Percentiles rank a stretch among this genome's conserved stretches.
Conservation (phyloP, 345 rosid genomes). For the Gossypioides kirkii region DNA sequence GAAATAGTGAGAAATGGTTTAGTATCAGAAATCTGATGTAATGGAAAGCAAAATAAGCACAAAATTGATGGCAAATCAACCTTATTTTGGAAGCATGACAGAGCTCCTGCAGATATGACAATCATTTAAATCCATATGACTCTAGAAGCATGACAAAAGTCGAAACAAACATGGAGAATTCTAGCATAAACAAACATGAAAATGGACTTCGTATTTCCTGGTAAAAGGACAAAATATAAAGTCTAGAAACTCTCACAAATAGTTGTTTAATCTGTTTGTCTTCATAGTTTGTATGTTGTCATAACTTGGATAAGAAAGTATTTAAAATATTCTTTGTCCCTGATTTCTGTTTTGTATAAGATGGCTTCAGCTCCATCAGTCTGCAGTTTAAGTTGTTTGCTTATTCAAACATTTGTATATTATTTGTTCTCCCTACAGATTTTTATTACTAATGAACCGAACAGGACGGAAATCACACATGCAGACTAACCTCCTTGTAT, state of each 20-base stretch:
- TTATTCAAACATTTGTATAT: not conserved
- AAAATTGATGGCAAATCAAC: not conserved
- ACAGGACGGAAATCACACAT: constrained; percentile 28
- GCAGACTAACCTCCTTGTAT: constrained; percentile 36
- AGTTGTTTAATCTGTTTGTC: not conserved
- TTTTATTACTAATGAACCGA: constrained; percentile 41
- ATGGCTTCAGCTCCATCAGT: not conserved
- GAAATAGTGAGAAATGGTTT: not conserved
- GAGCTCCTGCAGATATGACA: not conserved
- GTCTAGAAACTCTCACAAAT: not conserved
- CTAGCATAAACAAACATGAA: not conserved
- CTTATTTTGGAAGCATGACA: too few relatives aligned
- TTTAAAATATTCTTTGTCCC: not conserved
- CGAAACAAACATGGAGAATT: not conserved
- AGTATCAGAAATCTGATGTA: too few relatives aligned
- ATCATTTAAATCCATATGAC: not conserved
- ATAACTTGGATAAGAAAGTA: not conserved
- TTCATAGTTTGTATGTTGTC: too few relatives aligned
- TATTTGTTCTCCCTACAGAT: constrained; percentile 18
- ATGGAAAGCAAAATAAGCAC: not conserved
- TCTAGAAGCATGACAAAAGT: not conserved
- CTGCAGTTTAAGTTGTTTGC: not conserved
- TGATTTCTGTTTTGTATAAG: not conserved
- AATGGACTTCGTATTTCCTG: not conserved
- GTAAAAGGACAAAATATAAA: not conserved